phyloP scores from a whole-genome alignment of 352 stramenopile genomes.

The Globisporangium carolinianum region DNA sequence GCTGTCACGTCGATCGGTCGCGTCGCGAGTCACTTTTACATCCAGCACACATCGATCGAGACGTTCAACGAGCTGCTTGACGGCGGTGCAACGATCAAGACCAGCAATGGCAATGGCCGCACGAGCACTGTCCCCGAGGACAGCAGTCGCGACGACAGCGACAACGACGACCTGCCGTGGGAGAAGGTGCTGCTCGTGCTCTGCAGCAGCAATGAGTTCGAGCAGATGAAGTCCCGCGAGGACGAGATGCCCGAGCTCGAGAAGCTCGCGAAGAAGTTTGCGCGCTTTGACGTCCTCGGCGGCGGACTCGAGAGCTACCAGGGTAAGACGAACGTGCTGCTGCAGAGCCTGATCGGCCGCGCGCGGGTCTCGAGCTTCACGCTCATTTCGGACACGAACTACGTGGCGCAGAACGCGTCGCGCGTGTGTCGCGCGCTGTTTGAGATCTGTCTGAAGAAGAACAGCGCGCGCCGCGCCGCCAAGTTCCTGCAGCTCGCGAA shows the following conservation, averaged over 20 bases:
- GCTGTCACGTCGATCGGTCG: conserved; percentile 95
- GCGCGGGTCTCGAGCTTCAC: conserved; percentile 93
- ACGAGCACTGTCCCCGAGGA: conserved; percentile 92
- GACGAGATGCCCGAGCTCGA: conserved; percentile 94
- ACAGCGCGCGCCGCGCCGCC: conserved; percentile 78
- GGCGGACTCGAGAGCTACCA: conserved; percentile 88
- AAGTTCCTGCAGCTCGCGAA: conserved; percentile 96
- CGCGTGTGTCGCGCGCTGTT: conserved; percentile 97
- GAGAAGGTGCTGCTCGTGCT: conserved; percentile 66
- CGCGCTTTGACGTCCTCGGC: conserved; percentile 84
- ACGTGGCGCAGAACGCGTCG: conserved; percentile 98
- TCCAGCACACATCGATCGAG: conserved; percentile 96
- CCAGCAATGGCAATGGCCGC: conserved; percentile 36
- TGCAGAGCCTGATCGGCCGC: conserved; percentile 84
- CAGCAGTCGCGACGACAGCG: conserved; percentile 4
- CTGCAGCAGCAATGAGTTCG: conserved; percentile 91
- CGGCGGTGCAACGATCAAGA: conserved; percentile 32
- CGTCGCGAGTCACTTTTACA: conserved; percentile 99
- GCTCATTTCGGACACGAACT: conserved; percentile 98
- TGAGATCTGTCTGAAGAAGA: conserved; percentile 95
- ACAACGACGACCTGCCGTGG: conserved; percentile 53
- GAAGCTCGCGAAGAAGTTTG: conserved; percentile 85
- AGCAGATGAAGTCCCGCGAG: conserved; percentile 94
- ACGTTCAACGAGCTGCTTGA: conserved; percentile 96
- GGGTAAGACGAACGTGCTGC: conserved; percentile 96